phyloP scores from a whole-genome alignment of 768 basidiomycete species.

The Trametes meyenii region DNA sequence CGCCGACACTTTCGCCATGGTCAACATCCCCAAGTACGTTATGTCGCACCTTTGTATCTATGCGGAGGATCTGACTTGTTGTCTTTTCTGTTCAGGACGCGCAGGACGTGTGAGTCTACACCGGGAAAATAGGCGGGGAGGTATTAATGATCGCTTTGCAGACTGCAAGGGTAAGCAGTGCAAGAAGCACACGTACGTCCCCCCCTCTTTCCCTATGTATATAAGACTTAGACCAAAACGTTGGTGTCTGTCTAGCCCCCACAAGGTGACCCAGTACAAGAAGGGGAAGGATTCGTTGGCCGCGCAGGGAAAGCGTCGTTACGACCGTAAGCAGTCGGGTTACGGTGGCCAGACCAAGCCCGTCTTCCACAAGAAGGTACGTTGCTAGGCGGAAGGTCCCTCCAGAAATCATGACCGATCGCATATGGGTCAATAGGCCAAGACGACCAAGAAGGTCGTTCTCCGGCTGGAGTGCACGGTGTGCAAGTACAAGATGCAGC shows the following conservation, averaged over 20 bases:
- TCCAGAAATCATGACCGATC: neutral
- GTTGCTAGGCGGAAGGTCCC: neutral
- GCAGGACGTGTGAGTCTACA: constrained; percentile 86
- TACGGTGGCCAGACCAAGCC: constrained; percentile 99
- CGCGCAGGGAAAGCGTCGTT: constrained; percentile 99
- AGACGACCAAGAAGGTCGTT: constrained; percentile 99
- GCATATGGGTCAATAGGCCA: constrained; percentile 56
- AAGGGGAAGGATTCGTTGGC: constrained; percentile 98
- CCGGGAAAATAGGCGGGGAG: neutral
- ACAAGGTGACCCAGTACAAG: constrained; percentile 99
- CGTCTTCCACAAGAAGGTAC: constrained; percentile 99
- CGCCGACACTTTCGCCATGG: constrained; percentile 63
- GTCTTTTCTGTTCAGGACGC: constrained; percentile 62
- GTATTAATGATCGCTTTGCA: constrained; percentile 36
- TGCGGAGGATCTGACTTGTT: constrained; percentile 12
- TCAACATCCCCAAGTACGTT: constrained; percentile 93
- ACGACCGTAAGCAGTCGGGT: constrained; percentile 98
- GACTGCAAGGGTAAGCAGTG: constrained; percentile 97
- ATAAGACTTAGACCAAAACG: constrained; percentile 1
- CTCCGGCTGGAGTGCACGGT: constrained; percentile 95
- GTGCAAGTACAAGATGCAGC: constrained; percentile 99
- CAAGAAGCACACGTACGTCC: constrained; percentile 91
- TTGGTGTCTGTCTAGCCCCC: constrained; percentile 60
- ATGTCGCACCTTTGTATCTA: neutral
- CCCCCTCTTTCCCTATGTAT: neutral